phyloP scores from a whole-genome alignment of 139 green algal species.

The Chlamydomonas asymmetrica region DNA sequence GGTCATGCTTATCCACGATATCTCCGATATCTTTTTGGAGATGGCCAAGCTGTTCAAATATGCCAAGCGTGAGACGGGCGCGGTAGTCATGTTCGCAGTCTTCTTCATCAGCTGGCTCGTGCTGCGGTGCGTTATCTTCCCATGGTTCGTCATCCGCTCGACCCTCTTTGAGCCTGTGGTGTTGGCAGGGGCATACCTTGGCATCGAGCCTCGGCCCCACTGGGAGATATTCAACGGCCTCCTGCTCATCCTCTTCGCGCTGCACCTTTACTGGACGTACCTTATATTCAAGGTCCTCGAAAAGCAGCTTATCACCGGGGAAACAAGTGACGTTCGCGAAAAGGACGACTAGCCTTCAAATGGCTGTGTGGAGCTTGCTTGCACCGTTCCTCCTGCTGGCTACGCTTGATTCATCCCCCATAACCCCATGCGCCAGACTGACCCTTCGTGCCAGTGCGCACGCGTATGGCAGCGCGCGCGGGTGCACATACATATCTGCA shows the following conservation, averaged over 20 bases:
- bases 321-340: no score
- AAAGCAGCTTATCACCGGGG: no score
- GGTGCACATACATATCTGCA: no score
- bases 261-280: slow-evolving; percentile 88
- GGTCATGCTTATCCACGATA: slow-evolving; percentile 84
- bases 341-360: no score
- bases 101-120: slow-evolving; percentile 78
- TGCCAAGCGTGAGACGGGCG: slow-evolving; percentile 34
- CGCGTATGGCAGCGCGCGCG: no score
- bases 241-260: slow-evolving; percentile 72
- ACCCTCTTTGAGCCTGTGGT: slow-evolving; percentile 37
- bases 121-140: slow-evolving; percentile 64
- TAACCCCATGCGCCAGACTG: no score
- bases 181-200: slow-evolving; percentile 39
- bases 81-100: slow-evolving; percentile 40
- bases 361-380: no score
- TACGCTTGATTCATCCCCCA: no score
- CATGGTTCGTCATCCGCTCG: slow-evolving; percentile 57
- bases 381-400: no score
- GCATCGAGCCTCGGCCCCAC: slow-evolving; percentile 71
- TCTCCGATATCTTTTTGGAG: slow-evolving; percentile 89
- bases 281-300: slow-evolving; percentile 74
- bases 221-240: slow-evolving; percentile 80
- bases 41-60: slow-evolving; percentile 80
- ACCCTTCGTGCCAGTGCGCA: no score